Evolutionary conservation across 371 early-diverging fungal genomes (phyloP).

Genomic region (Gilbertella persicaria): DNA sequence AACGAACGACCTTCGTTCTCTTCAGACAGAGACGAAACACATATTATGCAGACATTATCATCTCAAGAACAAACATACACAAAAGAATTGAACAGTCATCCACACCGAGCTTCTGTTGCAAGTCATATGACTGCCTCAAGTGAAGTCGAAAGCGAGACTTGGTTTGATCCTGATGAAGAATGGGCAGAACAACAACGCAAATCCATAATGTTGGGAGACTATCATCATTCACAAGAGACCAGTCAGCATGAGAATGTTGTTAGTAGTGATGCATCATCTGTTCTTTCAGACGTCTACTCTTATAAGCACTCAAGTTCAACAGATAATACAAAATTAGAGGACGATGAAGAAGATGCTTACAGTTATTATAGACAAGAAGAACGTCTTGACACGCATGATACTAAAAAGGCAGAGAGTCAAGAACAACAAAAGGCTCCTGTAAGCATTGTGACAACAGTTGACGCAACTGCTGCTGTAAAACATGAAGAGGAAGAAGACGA

Average conservation of each 20-base stretch:
- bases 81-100: neutral
- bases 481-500: neutral
- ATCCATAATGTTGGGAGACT: neutral
- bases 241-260: neutral
- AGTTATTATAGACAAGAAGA: neutral
- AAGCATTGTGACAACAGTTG: too few species aligned
- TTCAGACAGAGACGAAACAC: slow-evolving; percentile 16
- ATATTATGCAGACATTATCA: slow-evolving; percentile 5
- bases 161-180: slow-evolving; percentile 30
- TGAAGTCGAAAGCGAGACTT: slow-evolving; percentile 22
- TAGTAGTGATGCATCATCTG: slow-evolving; percentile 12
- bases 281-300: slow-evolving; percentile 9
- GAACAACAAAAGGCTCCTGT: neutral
- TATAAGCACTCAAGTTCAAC: slow-evolving; percentile 22
- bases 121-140: neutral
- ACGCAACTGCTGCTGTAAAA: too few species aligned
- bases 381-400: neutral
- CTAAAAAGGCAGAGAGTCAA: neutral
- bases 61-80: neutral
- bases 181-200: slow-evolving; percentile 15
- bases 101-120: neutral
- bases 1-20: slow-evolving; percentile 1
- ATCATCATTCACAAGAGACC: neutral
- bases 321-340: slow-evolving; percentile 15
- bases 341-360: slow-evolving; percentile 6